Evolutionary conservation across 768 basidiomycete species (phyloP).

Genomic region (Macrolepiota dolichaula): DNA sequence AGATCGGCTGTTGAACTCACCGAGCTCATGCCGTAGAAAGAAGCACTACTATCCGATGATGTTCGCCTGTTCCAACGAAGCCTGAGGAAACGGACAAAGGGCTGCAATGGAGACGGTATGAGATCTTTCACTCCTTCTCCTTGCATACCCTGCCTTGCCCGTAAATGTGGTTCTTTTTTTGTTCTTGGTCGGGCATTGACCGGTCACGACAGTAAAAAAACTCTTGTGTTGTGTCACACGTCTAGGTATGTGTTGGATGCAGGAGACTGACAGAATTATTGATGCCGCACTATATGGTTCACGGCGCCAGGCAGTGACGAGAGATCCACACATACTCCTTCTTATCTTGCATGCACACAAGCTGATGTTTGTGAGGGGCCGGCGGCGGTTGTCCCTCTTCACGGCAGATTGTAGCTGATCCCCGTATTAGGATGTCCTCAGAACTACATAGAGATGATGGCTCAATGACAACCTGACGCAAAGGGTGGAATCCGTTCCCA

Average conservation of each 20-base stretch:
- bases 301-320: not conserved
- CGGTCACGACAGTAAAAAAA: not conserved
- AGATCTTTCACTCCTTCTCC: not conserved
- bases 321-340: not conserved
- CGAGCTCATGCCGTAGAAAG: not conserved
- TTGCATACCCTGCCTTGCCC: not conserved
- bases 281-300: not conserved
- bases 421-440: not conserved
- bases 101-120: not conserved
- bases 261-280: not conserved
- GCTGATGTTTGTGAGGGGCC: not conserved
- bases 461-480: not conserved
- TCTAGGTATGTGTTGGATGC: not conserved
- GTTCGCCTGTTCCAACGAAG: not conserved
- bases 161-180: not conserved
- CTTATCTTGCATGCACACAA: not conserved
- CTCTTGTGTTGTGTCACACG: not conserved
- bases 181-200: not conserved
- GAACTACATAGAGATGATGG: not conserved
- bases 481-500: not conserved
- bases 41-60: not conserved
- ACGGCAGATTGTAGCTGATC: not conserved
- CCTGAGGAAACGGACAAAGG: not conserved
- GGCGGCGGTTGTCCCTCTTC: conserved; percentile 2
- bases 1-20: not conserved